A percentile compares a stretch with the other conserved stretches of the same genome.
Conservation (phyloP, 1,284 basidiomycete genomes). For the Neolentinus lepideus region DNA sequence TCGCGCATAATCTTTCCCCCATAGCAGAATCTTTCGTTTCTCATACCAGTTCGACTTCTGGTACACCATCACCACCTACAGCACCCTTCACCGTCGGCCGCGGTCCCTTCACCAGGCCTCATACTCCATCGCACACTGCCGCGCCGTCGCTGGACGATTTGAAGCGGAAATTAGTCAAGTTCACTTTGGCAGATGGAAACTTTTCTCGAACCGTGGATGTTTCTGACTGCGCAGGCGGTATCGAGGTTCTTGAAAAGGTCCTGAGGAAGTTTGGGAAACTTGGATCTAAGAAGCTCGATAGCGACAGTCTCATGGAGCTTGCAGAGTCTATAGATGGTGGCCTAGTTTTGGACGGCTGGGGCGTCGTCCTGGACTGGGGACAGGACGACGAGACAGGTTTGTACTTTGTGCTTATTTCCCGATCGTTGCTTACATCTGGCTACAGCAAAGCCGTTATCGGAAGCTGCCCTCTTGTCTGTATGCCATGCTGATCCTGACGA, state of each 20-base stretch:
- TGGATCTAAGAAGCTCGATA: constrained; percentile 33
- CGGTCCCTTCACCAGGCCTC: constrained; percentile 42
- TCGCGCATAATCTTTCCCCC: constrained; percentile 48
- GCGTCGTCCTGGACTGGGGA: constrained; percentile 62
- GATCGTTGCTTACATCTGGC: constrained; percentile 5
- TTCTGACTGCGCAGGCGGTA: constrained; percentile 68
- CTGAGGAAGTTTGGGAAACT: constrained; percentile 84
- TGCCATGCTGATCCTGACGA: constrained; percentile 82
- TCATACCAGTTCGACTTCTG: constrained; percentile 25
- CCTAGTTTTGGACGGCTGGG: constrained; percentile 84
- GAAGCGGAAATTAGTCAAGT: constrained; percentile 78
- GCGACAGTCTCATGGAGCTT: constrained; percentile 38
- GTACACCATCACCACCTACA: constrained; percentile 40
- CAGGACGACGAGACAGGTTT: constrained; percentile 51
- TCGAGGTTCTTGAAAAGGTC: constrained; percentile 81
- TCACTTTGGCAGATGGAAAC: constrained; percentile 73
- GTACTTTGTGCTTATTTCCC: constrained; percentile 12
- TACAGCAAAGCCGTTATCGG: constrained; percentile 68
- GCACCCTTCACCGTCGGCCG: constrained; percentile 43
- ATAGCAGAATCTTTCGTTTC: constrained; percentile 57
- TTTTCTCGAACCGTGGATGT: constrained; percentile 76
- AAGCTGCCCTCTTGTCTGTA: constrained; percentile 77
- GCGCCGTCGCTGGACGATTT: constrained; percentile 70
- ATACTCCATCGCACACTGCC: constrained; percentile 33
- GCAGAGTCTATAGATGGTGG: constrained; percentile 56